Evolutionary conservation across 2,329 filamentous ascomycete species (phyloP).

Genomic region (Fusarium continuum): DNA sequence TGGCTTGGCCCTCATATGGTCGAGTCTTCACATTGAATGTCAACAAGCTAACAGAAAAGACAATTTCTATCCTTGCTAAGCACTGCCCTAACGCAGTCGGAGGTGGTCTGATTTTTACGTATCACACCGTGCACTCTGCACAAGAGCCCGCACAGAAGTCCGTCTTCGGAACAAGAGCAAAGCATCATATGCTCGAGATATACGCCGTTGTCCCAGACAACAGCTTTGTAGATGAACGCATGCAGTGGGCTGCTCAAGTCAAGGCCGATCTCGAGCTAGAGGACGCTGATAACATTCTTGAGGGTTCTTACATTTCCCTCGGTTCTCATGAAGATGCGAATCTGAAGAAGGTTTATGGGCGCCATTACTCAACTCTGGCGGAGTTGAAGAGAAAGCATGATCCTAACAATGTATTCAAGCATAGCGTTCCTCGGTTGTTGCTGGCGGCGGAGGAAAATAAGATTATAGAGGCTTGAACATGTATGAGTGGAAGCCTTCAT

Average conservation of each 20-base stretch:
- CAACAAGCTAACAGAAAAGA: fast-evolving
- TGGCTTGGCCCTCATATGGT: not conserved
- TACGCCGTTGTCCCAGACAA: not conserved
- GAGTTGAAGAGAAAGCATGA: not conserved
- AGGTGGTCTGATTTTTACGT: not conserved
- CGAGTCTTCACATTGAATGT: not conserved
- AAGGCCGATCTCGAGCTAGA: not conserved
- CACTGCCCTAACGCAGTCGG: not conserved
- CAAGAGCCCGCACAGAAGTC: not conserved
- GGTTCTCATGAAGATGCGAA: not conserved
- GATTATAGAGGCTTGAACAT: not conserved
- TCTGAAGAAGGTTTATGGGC: not conserved
- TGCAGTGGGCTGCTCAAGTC: not conserved
- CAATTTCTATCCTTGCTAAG: fast-evolving
- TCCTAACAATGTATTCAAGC: not conserved
- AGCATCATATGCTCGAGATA: constrained; percentile 14
- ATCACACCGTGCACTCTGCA: not conserved
- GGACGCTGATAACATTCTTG: not conserved
- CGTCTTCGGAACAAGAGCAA: not conserved
- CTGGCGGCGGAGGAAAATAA: fast-evolving
- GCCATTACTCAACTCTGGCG: not conserved
- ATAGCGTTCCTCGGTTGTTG: not conserved
- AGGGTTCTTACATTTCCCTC: constrained; percentile 6
- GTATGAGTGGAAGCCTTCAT: too few relatives aligned
- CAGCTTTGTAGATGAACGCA: not conserved